These are phyloP conservation scores for Abortiporus biennis DNA, from an alignment of 1,284 basidiomycete species.

Conservation along the genomic window DNA sequence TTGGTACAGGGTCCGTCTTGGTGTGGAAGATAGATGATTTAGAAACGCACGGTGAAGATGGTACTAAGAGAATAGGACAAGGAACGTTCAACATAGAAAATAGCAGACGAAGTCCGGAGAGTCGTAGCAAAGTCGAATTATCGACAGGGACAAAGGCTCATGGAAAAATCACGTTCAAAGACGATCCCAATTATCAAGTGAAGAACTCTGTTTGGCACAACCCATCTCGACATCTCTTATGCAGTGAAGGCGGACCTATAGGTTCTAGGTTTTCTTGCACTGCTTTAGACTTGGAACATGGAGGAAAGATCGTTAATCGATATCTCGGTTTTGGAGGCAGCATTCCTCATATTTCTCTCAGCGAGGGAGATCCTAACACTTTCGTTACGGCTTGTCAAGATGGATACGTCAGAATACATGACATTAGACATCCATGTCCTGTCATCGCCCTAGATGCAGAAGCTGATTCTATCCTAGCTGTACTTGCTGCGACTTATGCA, in stretches of 20 bases:
- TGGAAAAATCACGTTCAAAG: no score
- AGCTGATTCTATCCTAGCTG: conserved; percentile 10
- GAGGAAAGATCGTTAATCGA: conserved; percentile 20
- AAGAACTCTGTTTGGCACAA: no score
- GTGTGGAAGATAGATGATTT: conserved; percentile 30
- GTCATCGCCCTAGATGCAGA: conserved; percentile 19
- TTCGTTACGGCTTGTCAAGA: conserved; percentile 32
- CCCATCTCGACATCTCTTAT: no score
- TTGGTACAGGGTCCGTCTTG: conserved; percentile 23
- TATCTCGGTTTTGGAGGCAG: conserved; percentile 33
- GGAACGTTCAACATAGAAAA: conserved; percentile 15
- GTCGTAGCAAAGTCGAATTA: no score
- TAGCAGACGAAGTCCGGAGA: no score
- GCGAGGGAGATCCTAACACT: conserved; percentile 26
- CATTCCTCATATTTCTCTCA: conserved; percentile 27
- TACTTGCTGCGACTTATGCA: conserved; percentile 15
- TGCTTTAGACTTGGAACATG: conserved; percentile 28
- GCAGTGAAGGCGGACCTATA: no score
- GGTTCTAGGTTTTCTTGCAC: no score
- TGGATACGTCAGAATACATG: conserved; percentile 32
- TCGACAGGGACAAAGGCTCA: no score
- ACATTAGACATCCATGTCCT: conserved; percentile 26
- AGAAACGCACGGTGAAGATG: conserved; percentile 24
- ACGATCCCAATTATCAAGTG: no score
- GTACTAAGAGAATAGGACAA: conserved; percentile 24